Percentiles rank a stretch among this genome's conserved stretches.
phyloP scores from a whole-genome alignment of 306 rosid genomes.

The Erythrophleum fordii region DNA sequence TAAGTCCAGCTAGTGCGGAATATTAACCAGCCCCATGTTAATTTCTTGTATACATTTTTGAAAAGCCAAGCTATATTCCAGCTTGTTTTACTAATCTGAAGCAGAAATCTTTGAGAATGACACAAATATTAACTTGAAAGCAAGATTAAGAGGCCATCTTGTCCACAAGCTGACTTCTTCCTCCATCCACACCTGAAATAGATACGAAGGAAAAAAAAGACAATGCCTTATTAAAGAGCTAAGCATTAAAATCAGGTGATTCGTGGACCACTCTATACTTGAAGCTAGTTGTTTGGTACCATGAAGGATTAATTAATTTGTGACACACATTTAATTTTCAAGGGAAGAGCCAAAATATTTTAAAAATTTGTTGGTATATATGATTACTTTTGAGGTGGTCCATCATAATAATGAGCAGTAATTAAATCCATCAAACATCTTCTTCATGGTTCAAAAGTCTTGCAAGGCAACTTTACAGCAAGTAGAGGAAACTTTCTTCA shows the following conservation, averaged over 20 bases:
- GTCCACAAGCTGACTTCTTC: conserved; percentile 38
- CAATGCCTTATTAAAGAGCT: conserved; percentile 41
- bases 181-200: conserved; percentile 50
- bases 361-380: conserved; percentile 36
- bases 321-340: conserved; percentile 38
- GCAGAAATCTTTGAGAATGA: not conserved
- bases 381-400: conserved; percentile 57
- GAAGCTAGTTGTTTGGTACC: conserved; percentile 47
- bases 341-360: conserved; percentile 52
- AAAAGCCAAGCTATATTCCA: not conserved
- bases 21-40: not conserved
- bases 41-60: not conserved
- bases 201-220: conserved; percentile 43
- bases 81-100: not conserved
- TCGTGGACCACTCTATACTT: conserved; percentile 66
- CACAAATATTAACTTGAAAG: not conserved
- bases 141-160: conserved; percentile 9
- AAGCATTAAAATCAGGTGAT: conserved; percentile 64
- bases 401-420: conserved; percentile 39
- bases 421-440: conserved; percentile 45
- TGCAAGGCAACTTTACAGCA: conserved; percentile 36
- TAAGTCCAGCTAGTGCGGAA: not conserved
- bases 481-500: conserved; percentile 44
- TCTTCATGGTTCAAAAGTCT: conserved; percentile 48
- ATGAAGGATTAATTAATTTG: conserved; percentile 36